These are phyloP conservation scores for Aspergillus brunneoviolaceus DNA, from an alignment of 2,329 filamentous ascomycete species.

Conservation along the genomic window DNA sequence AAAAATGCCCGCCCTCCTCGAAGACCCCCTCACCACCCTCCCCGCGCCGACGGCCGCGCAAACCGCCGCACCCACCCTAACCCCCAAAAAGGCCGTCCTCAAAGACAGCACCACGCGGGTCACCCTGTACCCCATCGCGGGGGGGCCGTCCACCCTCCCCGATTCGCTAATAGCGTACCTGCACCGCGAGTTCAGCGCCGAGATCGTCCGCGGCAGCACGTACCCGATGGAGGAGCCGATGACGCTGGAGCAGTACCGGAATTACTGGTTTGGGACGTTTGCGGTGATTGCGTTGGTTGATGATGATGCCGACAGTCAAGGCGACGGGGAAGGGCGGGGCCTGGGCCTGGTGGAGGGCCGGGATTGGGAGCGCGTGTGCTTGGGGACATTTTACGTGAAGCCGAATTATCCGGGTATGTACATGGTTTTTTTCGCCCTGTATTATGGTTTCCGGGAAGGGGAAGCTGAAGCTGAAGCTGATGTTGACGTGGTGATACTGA, in stretches of 20 bases:
- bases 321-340: constrained; percentile 6
- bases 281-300: constrained; percentile 33
- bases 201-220: constrained; percentile 37
- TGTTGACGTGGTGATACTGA: background rate
- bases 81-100: constrained; percentile 25
- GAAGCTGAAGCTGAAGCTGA: background rate
- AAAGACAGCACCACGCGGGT: constrained; percentile 23
- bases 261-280: constrained; percentile 44
- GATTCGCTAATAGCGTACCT: constrained; percentile 28
- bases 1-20: constrained; percentile 38
- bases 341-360: constrained; percentile 23
- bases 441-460: no score
- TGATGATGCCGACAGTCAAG: constrained; percentile 5
- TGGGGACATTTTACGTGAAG: constrained; percentile 45
- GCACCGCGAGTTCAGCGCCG: constrained; percentile 34
- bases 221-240: constrained; percentile 42
- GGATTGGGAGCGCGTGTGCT: constrained; percentile 36
- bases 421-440: background rate
- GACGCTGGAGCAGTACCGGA: constrained; percentile 29
- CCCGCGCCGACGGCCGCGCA: constrained; percentile 26
- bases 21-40: constrained; percentile 33
- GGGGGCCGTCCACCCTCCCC: constrained; percentile 25
- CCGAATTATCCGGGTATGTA: constrained; percentile 42
- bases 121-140: constrained; percentile 32
- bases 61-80: constrained; percentile 22